Conservation (phyloP, 768 basidiomycete species). For the Glaciozyma martinii region DNA sequence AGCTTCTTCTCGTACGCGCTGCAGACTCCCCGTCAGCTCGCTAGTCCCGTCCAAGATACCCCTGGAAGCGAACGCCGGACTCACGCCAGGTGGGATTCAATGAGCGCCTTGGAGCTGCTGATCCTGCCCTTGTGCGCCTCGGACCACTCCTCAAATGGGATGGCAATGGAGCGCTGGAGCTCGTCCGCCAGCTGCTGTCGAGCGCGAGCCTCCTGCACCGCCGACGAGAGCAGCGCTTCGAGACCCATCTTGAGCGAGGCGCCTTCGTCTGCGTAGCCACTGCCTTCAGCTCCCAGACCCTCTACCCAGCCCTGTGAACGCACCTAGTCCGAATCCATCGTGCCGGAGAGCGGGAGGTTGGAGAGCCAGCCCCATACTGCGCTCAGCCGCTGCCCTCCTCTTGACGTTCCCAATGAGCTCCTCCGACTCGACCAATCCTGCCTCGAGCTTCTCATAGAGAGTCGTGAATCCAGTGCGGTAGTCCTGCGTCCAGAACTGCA, state of each 20-base stretch:
- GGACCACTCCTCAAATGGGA: slow-evolving; percentile 13
- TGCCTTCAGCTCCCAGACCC: not conserved
- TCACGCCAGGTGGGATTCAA: not conserved
- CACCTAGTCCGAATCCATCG: slow-evolving; percentile 16
- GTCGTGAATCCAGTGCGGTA: slow-evolving; percentile 18
- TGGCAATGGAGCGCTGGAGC: slow-evolving; percentile 14
- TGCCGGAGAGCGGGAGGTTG: slow-evolving; percentile 4
- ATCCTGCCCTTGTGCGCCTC: slow-evolving; percentile 4
- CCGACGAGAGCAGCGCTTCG: slow-evolving; percentile 20
- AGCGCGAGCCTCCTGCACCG: slow-evolving; percentile 16
- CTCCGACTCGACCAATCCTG: slow-evolving; percentile 1
- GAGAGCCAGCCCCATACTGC: not conserved
- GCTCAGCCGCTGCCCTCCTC: not conserved
- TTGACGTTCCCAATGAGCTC: slow-evolving; percentile 8
- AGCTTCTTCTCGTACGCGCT: slow-evolving; percentile 8
- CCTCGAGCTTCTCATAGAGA: slow-evolving; percentile 7
- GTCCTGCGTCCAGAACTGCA: slow-evolving; percentile 27
- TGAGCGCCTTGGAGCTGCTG: not conserved
- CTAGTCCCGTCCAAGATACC: not conserved
- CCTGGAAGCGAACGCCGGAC: slow-evolving; percentile 8
- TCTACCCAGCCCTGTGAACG: not conserved
- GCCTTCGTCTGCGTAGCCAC: slow-evolving; percentile 18
- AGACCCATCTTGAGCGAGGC: slow-evolving; percentile 20
- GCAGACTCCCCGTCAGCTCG: not conserved
- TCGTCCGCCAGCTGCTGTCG: slow-evolving; percentile 16